Evolutionary conservation across 352 stramenopile genomes (phyloP).

Genomic region (Phytophthora crassamura): DNA sequence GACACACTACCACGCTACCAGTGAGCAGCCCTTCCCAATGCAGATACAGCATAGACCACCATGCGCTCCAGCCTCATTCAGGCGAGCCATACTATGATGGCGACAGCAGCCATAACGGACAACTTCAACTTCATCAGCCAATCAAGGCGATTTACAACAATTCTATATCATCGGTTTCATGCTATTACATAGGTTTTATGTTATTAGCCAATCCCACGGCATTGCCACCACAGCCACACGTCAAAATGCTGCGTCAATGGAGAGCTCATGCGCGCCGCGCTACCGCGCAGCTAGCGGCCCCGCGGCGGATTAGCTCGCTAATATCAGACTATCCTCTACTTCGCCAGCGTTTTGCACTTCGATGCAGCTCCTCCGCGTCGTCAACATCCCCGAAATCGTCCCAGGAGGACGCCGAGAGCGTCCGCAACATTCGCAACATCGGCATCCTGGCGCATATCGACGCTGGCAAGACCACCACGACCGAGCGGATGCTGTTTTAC

Average conservation of each 20-base stretch:
- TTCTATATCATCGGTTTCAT: too few relatives aligned
- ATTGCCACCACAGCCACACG: constrained; percentile 22
- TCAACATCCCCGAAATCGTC: constrained; percentile 12
- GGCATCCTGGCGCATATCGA: constrained; percentile 99
- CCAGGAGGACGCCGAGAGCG: constrained; percentile 25
- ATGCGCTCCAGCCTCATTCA: neutral
- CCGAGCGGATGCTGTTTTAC: constrained; percentile 99
- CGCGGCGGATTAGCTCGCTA: neutral
- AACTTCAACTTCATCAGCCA: constrained; percentile 22
- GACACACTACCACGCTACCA: constrained; percentile 56
- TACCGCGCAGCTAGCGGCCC: constrained; percentile 16
- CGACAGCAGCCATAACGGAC: constrained; percentile 1
- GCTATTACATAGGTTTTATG: constrained; percentile 12
- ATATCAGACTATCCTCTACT: constrained; percentile 1
- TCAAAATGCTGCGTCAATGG: constrained; percentile 28
- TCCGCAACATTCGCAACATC: constrained; percentile 93
- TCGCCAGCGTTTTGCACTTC: constrained; percentile 6
- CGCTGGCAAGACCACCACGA: constrained; percentile 99
- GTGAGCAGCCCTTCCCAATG: constrained; percentile 8
- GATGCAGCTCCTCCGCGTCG: constrained; percentile 27
- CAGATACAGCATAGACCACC: constrained; percentile 12
- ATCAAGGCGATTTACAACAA: constrained; percentile 9
- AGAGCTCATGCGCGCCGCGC: constrained; percentile 3
- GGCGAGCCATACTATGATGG: constrained; percentile 17
- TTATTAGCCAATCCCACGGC: constrained; percentile 11